These are phyloP conservation scores for Sporopachydermia lactativora DNA, from an alignment of 805 yeast species.

Conservation along the genomic window DNA sequence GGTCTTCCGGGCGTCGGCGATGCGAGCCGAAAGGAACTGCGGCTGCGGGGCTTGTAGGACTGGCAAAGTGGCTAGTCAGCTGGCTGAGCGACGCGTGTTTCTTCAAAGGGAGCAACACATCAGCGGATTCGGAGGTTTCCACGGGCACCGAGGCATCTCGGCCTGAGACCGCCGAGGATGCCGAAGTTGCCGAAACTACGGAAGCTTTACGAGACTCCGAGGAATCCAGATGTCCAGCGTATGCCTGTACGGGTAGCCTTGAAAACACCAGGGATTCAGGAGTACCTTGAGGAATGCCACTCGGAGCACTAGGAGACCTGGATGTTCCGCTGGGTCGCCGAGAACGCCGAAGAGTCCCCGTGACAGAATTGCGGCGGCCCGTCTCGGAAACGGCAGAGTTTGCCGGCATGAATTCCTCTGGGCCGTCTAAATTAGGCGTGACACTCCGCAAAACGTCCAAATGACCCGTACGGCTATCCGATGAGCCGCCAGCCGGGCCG, in stretches of 20 bases:
- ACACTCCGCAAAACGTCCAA: constrained; percentile 6
- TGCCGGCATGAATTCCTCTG: constrained; percentile 1
- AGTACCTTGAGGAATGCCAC: no score
- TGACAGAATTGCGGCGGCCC: constrained; percentile 5
- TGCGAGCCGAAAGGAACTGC: not conserved
- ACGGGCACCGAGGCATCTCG: not conserved
- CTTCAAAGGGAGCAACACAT: not conserved
- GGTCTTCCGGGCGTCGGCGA: not conserved
- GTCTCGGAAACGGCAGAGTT: constrained; percentile 3
- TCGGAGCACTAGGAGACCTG: not conserved
- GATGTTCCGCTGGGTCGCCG: not conserved
- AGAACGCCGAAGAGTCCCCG: not conserved
- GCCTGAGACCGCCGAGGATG: not conserved
- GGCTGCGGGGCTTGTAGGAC: not conserved
- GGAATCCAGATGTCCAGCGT: not conserved
- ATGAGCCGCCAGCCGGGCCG: constrained; percentile 9
- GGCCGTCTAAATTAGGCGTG: constrained; percentile 3
- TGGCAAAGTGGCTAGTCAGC: not conserved
- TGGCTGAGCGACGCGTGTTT: not conserved
- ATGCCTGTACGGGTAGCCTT: not conserved
- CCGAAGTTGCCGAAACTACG: not conserved
- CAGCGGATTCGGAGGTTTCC: no score
- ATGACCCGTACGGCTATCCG: constrained; percentile 7
- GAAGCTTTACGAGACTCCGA: not conserved
- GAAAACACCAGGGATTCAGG: not conserved